Base-by-base conservation (phyloP, 108 stramenopile species). In the Pseudonitzschia pungens region DNA sequence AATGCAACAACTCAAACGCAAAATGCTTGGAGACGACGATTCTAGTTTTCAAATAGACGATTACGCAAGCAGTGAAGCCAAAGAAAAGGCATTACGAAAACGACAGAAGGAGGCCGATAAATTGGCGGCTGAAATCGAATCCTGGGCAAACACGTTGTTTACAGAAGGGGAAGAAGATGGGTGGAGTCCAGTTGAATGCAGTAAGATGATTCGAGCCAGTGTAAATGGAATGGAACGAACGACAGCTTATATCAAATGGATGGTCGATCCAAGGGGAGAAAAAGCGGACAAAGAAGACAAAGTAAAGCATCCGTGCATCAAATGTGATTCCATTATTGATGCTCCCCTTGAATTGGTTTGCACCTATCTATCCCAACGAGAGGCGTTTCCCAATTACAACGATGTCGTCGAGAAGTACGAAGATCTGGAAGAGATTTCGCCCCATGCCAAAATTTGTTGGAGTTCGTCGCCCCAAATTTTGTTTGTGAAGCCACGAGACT, bases 281-380 rank as follows among this genome's bases (percentile, higher is more conserved):
- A 40, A 71, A 36, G 86, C 75, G 21, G 62, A 76, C 32, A 56
- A 53, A n/a, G 52, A 80, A n/a, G 79, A 86, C 33, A 65, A 77
- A 29, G 71, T 52, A 51, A 80, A 87, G 53, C 92, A 87, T 76
- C 94, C 94, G 0, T 95, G 94, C 54, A 79, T 92, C 43, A 87
- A 86, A 60, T 80, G 81, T 28, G 82, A 76, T 65, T 73, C 87
- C 15, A 87, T 77, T 27, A 89, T 95, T 55, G 89, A 95, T 77
- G 94, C 94, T 27, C 87, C 90, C 0, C 68, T 91, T 51, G 94
- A 95, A 70, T 72, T 75, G 52, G 94, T 95, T 7, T 95, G 91
- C 70, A 76, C 78, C 26, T 92, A 91, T 51, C 78, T 95, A 16
- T 71, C 92, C 0, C 74, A 89, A 53, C 80, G 83, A 59, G 73